These are phyloP conservation scores for Zizania latifolia DNA, from an alignment of 176 grass and related monocot genomes.

Conservation along the genomic window DNA sequence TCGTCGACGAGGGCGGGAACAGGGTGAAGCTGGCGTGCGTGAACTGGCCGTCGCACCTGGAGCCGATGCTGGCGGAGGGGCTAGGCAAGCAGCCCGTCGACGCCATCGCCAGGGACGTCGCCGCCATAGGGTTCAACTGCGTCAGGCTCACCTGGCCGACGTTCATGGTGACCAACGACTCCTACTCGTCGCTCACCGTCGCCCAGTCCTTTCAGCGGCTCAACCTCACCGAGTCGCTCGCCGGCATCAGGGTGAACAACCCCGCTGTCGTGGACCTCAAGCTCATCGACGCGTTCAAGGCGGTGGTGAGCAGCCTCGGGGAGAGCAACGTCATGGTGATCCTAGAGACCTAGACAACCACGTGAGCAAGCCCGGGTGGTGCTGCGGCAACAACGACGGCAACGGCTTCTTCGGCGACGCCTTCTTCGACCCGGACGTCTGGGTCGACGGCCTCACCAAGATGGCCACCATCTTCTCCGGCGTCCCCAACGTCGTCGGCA, in stretches of 20 bases:
- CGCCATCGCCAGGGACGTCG: slow-evolving; percentile 29
- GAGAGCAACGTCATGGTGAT: slow-evolving; percentile 66
- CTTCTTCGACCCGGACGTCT: slow-evolving; percentile 51
- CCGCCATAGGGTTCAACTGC: slow-evolving; percentile 63
- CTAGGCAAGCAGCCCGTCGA: background rate
- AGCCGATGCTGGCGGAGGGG: background rate
- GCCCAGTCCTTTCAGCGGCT: slow-evolving; percentile 40
- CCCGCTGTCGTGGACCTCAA: slow-evolving; percentile 47
- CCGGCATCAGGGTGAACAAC: slow-evolving; percentile 45
- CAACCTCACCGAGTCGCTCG: slow-evolving; percentile 36
- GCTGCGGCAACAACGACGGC: slow-evolving; percentile 55
- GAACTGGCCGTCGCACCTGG: slow-evolving; percentile 76
- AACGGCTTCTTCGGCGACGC: slow-evolving; percentile 82
- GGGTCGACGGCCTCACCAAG: slow-evolving; percentile 46
- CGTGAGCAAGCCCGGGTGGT: slow-evolving; percentile 3
- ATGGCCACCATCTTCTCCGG: slow-evolving; percentile 60
- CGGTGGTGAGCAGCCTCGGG: slow-evolving; percentile 48
- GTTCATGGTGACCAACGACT: slow-evolving; percentile 46
- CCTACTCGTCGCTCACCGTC: slow-evolving; percentile 54
- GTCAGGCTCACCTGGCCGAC: slow-evolving; percentile 66
- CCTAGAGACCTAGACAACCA: slow-evolving; percentile 88
- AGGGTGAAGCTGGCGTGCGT: slow-evolving; percentile 78
- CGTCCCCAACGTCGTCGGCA: slow-evolving; percentile 43
- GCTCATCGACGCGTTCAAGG: slow-evolving; percentile 46
- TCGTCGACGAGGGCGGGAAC: slow-evolving; percentile 44